Evolutionary conservation across 805 yeast genomes (phyloP), one percentile per base, ranked within the genome.

Genomic region (Hanseniaspora mollemarum): DNA sequence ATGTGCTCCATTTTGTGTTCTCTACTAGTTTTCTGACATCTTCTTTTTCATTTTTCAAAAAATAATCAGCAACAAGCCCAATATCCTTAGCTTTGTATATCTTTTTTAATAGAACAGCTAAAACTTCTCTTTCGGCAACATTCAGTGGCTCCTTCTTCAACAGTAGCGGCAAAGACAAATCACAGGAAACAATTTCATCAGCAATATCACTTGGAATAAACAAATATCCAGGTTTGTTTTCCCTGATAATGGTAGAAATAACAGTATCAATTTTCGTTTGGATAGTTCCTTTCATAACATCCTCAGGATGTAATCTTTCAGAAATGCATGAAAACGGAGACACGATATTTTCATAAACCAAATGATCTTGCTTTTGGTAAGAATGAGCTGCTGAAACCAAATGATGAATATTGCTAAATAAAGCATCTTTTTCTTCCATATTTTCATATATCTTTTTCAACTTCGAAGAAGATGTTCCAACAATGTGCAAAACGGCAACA

Each of bases 391-490:
- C 66, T 37, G 80, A 83, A 35, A 82, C 72, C 59, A 81, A 67
- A 60, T 82, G 88, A 60, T 82, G 90, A 51, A 70, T 60, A 51
- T 72, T 69, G 19, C 84, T 56, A 83, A 59, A 2, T 90, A 92
- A 52, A 83, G 76, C 53, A 83, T 71, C 63, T 83, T 94, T 45
- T 94, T 94, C 31, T 3, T 86, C 94, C 32, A 94, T 94, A 64
- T 69, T 81, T 4, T 94, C 85, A 1, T 64, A 60, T n/a, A 62
- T 53, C 1, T 61, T 46, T 3, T 57, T 60, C 21, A 62, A 60
- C 16, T 59, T 46, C 56, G 48, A 63, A 65, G 63, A 68, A 67
- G 54, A 65, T 62, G 46, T 68, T 36, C 96, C 96, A 16, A 87
- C 95, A 56, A 87, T 80, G 65, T 86, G 95, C 52, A 87, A 69